Conservation (phyloP, 2,329 filamentous ascomycete genomes). For the Conoideocrella luteorostrata region DNA sequence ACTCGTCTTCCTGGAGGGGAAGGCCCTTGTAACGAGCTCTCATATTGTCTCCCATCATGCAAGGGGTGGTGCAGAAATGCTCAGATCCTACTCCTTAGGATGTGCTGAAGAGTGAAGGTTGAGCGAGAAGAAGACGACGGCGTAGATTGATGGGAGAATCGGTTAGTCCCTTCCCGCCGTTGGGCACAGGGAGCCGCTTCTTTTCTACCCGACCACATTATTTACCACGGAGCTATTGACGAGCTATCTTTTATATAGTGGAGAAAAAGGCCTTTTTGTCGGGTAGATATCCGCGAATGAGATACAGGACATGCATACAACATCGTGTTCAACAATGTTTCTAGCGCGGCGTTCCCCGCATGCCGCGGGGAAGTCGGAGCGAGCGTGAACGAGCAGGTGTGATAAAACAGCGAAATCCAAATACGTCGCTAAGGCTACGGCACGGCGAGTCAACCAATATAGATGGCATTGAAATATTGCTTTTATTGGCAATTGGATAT, state of each 20-base stretch:
- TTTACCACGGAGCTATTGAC: not conserved
- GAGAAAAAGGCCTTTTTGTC: not conserved
- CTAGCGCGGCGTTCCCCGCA: too few relatives aligned
- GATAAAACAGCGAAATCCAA: too few relatives aligned
- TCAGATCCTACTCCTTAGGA: not conserved
- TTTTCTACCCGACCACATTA: slow-evolving; percentile 1
- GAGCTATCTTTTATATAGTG: not conserved
- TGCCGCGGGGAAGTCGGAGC: too few relatives aligned
- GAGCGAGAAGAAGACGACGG: not conserved
- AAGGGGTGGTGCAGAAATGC: not conserved
- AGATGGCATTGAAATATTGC: too few relatives aligned
- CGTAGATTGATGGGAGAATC: not conserved
- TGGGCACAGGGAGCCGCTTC: not conserved
- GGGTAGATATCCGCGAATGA: not conserved
- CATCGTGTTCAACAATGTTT: too few relatives aligned
- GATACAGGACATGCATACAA: too few relatives aligned
- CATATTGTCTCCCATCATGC: not conserved
- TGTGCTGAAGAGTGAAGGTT: not conserved
- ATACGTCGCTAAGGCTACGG: too few relatives aligned
- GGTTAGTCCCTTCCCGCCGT: not conserved
- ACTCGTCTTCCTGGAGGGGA: slow-evolving; percentile 25
- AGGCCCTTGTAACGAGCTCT: slow-evolving; percentile 18
- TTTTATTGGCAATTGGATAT: too few relatives aligned
- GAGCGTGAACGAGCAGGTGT: too few relatives aligned
- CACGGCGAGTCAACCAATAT: too few relatives aligned